phyloP scores from a whole-genome alignment of 2,329 filamentous ascomycete species.

The Trichoderma sp. region DNA sequence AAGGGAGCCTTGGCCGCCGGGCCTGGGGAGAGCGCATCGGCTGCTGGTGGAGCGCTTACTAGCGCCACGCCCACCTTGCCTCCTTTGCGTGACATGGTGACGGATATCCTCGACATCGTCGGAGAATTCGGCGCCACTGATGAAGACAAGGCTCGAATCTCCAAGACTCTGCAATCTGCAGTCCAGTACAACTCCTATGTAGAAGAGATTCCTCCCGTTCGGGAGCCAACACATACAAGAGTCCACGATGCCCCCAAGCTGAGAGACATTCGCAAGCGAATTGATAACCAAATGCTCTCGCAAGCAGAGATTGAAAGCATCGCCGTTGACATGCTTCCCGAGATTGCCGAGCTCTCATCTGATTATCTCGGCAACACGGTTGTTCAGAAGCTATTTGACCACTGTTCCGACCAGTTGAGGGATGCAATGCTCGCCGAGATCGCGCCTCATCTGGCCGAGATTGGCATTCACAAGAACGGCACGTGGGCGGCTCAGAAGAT shows the following conservation, averaged over 20 bases:
- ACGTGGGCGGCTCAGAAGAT: conserved; percentile 99
- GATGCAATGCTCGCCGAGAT: conserved; percentile 90
- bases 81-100: conserved; percentile 72
- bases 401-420: conserved; percentile 85
- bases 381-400: conserved; percentile 98
- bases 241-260: conserved; percentile 93
- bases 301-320: conserved; percentile 88
- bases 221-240: conserved; percentile 83
- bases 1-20: conserved; percentile 34
- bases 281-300: conserved; percentile 89
- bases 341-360: conserved; percentile 90
- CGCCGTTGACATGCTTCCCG: conserved; percentile 89
- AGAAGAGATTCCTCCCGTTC: conserved; percentile 83
- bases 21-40: conserved; percentile 35
- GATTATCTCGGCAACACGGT: conserved; percentile 98
- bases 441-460: conserved; percentile 88
- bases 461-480: conserved; percentile 98
- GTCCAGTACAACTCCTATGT: conserved; percentile 71
- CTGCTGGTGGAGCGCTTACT: conserved; percentile 30
- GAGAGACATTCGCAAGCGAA: conserved; percentile 93
- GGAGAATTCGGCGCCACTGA: conserved; percentile 82
- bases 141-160: conserved; percentile 73
- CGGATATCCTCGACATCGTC: conserved; percentile 82
- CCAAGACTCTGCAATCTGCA: conserved; percentile 69
- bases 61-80: conserved; percentile 63